Percentiles rank a stretch among this genome's conserved stretches.
phyloP scores from a whole-genome alignment of 2,329 filamentous ascomycete species.

The Karstenula rhodostoma region DNA sequence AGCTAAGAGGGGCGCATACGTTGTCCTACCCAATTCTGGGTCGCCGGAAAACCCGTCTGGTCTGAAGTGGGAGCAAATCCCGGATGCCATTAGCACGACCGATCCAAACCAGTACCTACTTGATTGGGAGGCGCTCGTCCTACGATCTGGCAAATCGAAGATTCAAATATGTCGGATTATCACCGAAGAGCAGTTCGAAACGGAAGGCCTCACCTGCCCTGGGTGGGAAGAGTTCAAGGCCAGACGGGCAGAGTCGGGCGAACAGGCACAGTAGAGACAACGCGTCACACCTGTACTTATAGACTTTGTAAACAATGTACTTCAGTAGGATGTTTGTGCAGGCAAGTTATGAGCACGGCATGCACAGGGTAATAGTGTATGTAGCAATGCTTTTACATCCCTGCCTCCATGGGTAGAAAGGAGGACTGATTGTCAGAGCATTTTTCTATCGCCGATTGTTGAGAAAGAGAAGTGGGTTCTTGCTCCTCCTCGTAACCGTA shows the following conservation, averaged over 20 bases:
- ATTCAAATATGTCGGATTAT: conserved; percentile 65
- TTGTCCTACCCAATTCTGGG: conserved; percentile 58
- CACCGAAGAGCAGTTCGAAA: conserved; percentile 61
- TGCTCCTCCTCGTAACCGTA: conserved; percentile 41
- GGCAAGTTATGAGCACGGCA: not conserved
- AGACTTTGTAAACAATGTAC: conserved; percentile 5
- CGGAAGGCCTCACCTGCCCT: conserved; percentile 55
- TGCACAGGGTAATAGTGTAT: conserved; percentile 17
- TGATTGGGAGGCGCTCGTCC: conserved; percentile 62
- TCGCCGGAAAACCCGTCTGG: conserved; percentile 48
- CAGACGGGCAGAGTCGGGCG: conserved; percentile 12
- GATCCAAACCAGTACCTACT: conserved; percentile 68
- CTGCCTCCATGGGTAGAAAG: conserved; percentile 38
- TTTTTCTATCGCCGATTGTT: conserved; percentile 50
- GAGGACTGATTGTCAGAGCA: conserved; percentile 50
- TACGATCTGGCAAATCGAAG: conserved; percentile 68
- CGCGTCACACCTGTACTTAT: not conserved
- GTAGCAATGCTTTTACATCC: conserved; percentile 51
- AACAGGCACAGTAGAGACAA: conserved; percentile 2
- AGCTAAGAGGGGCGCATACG: conserved; percentile 64
- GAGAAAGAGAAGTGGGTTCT: conserved; percentile 41
- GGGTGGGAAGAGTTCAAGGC: conserved; percentile 56
- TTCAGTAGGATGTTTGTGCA: not conserved
- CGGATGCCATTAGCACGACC: conserved; percentile 63
- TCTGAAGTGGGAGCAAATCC: conserved; percentile 69